These are phyloP conservation scores for Blumeria hordei DNA, from an alignment of 2,329 filamentous ascomycete genomes.

Conservation along the genomic window DNA sequence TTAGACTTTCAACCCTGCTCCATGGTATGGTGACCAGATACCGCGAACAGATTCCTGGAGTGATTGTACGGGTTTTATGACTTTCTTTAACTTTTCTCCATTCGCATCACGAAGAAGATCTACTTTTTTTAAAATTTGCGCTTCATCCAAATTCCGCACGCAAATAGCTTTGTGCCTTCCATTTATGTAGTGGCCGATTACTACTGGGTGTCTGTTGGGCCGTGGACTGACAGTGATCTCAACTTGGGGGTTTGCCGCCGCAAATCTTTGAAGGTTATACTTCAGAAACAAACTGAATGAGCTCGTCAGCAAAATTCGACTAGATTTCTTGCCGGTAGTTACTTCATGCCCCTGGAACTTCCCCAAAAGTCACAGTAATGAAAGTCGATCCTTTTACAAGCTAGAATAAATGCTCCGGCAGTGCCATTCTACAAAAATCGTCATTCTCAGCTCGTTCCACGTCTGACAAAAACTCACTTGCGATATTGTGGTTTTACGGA, in stretches of 20 bases:
- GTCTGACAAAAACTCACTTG: slow-evolving; percentile 20
- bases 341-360: slow-evolving; percentile 91
- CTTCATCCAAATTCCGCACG: slow-evolving; percentile 61
- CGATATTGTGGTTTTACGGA: slow-evolving; percentile 27
- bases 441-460: background rate
- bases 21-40: slow-evolving; percentile 48
- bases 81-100: slow-evolving; percentile 45
- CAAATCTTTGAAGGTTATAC: slow-evolving; percentile 52
- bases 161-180: slow-evolving; percentile 67
- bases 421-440: slow-evolving; percentile 45
- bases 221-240: slow-evolving; percentile 81
- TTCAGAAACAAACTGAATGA: slow-evolving; percentile 52
- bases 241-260: slow-evolving; percentile 58
- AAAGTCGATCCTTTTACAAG: slow-evolving; percentile 88
- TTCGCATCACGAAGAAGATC: slow-evolving; percentile 48
- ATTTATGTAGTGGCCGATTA: slow-evolving; percentile 83
- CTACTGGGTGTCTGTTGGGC: slow-evolving; percentile 69
- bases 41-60: slow-evolving; percentile 42
- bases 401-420: slow-evolving; percentile 82
- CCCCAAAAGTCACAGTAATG: slow-evolving; percentile 95
- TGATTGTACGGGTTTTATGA: slow-evolving; percentile 39
- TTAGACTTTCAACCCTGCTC: slow-evolving; percentile 15
- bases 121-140: slow-evolving; percentile 61
- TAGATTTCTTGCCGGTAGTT: slow-evolving; percentile 14
- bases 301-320: background rate